Evolutionary conservation across 2,329 filamentous ascomycete species (phyloP).

Genomic region (Monosporascus sp.): DNA sequence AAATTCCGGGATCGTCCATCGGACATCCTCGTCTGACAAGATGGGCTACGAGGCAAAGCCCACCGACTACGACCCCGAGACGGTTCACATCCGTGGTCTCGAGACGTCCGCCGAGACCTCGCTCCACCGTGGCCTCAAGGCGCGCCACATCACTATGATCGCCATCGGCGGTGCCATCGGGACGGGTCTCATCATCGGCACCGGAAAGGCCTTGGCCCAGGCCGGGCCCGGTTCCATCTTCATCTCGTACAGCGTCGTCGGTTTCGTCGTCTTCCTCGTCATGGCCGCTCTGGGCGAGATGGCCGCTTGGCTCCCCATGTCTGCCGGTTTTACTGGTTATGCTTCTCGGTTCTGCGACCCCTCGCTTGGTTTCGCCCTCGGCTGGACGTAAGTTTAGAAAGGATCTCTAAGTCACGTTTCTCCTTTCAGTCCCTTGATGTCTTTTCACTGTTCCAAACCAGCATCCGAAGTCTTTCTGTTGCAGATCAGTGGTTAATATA

Average conservation of each 20-base stretch:
- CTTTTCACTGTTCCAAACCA: conserved; percentile 12
- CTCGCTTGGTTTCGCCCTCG: conserved; percentile 72
- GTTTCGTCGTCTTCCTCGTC: conserved; percentile 70
- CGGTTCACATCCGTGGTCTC: conserved; percentile 37
- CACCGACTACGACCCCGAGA: conserved; percentile 18
- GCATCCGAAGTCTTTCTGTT: neutral
- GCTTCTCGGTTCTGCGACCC: conserved; percentile 75
- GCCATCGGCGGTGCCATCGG: conserved; percentile 72
- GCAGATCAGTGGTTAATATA: neutral
- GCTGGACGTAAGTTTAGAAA: conserved; percentile 54
- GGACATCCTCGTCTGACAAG: conserved; percentile 26
- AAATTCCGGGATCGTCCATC: conserved; percentile 19
- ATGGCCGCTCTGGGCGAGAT: conserved; percentile 81
- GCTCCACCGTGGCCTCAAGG: conserved; percentile 48
- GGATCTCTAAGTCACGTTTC: neutral
- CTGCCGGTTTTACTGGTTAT: conserved; percentile 76
- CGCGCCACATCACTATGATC: conserved; percentile 53
- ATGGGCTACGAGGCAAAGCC: conserved; percentile 6
- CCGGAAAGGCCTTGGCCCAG: conserved; percentile 47
- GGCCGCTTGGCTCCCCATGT: conserved; percentile 74
- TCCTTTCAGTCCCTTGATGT: neutral
- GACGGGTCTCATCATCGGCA: conserved; percentile 69
- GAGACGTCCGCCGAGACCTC: conserved; percentile 43
- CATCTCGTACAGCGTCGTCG: conserved; percentile 65
- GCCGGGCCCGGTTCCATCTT: conserved; percentile 61